These are phyloP conservation scores for Fusarium virguliforme DNA, from an alignment of 2,329 filamentous ascomycete species.

Conservation along the genomic window DNA sequence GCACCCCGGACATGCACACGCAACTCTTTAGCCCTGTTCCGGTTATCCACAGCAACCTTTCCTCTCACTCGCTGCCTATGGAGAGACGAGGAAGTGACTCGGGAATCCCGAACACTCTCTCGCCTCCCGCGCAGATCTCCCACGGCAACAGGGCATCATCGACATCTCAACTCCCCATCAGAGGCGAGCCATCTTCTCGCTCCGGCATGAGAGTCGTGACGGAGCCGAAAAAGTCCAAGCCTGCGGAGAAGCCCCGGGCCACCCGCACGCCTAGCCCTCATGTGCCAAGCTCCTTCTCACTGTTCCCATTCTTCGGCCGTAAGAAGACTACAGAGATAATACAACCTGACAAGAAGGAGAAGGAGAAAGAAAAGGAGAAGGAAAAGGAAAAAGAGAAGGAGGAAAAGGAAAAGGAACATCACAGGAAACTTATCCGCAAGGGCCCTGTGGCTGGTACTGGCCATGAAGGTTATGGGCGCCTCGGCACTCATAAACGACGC, in stretches of 20 bases:
- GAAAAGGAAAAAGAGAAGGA: constrained; percentile 69
- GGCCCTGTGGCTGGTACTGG: constrained; percentile 94
- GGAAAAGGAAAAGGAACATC: constrained; percentile 19
- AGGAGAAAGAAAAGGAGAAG: constrained; percentile 34
- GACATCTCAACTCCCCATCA: constrained; percentile 52
- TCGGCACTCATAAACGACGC: constrained; percentile 74
- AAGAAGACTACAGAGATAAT: constrained; percentile 74
- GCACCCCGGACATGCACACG: constrained; percentile 74
- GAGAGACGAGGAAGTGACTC: constrained; percentile 65
- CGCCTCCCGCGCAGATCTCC: constrained; percentile 56
- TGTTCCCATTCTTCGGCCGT: constrained; percentile 85
- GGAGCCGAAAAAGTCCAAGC: constrained; percentile 44
- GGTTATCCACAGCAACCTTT: constrained; percentile 75
- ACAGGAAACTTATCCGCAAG: constrained; percentile 67
- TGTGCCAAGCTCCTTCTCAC: constrained; percentile 69
- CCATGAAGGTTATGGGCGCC: constrained; percentile 86
- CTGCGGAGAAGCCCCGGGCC: constrained; percentile 40
- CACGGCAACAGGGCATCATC: constrained; percentile 53
- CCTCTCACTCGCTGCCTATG: constrained; percentile 62
- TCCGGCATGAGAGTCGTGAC: constrained; percentile 23
- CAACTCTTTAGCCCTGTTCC: constrained; percentile 68
- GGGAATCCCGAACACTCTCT: constrained; percentile 52
- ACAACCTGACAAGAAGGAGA: constrained; percentile 69
- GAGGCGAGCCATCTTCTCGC: constrained; percentile 40
- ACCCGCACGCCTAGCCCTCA: constrained; percentile 70